Conservation (phyloP, 2,329 filamentous ascomycete species). For the Epichloe glyceriae region DNA sequence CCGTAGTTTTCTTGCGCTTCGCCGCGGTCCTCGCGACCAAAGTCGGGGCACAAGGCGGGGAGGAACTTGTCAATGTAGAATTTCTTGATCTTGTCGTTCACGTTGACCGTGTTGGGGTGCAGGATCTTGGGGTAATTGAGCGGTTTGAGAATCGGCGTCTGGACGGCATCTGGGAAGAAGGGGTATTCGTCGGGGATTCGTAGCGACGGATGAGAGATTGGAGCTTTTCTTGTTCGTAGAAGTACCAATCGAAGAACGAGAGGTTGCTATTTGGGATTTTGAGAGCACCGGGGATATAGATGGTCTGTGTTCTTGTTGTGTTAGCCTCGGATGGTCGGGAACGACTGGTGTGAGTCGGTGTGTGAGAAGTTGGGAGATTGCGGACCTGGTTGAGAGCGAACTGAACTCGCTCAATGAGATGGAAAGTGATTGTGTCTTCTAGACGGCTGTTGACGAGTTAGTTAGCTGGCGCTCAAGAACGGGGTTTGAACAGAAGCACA, state of each 20-base stretch:
- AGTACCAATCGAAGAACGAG: constrained; percentile 89
- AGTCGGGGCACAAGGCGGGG: constrained; percentile 68
- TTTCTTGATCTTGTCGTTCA: constrained; percentile 75
- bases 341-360: background rate
- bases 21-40: constrained; percentile 64
- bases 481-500: background rate
- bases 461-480: background rate
- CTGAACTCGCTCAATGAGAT: constrained; percentile 94
- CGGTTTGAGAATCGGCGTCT: constrained; percentile 72
- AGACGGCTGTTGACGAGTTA: constrained; percentile 51
- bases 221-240: constrained; percentile 76
- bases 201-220: constrained; percentile 91
- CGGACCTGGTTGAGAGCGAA: constrained; percentile 66
- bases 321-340: background rate
- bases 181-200: constrained; percentile 92
- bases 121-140: constrained; percentile 81
- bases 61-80: constrained; percentile 77
- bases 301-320: constrained; percentile 34
- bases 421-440: constrained; percentile 95
- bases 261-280: constrained; percentile 59
- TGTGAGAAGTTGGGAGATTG: constrained; percentile 1
- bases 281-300: constrained; percentile 74
- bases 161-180: constrained; percentile 77
- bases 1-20: constrained; percentile 93
- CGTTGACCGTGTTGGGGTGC: constrained; percentile 77